These are phyloP conservation scores for Candida buenavistaensis DNA, from an alignment of 1,139 yeast species.

Conservation along the genomic window DNA sequence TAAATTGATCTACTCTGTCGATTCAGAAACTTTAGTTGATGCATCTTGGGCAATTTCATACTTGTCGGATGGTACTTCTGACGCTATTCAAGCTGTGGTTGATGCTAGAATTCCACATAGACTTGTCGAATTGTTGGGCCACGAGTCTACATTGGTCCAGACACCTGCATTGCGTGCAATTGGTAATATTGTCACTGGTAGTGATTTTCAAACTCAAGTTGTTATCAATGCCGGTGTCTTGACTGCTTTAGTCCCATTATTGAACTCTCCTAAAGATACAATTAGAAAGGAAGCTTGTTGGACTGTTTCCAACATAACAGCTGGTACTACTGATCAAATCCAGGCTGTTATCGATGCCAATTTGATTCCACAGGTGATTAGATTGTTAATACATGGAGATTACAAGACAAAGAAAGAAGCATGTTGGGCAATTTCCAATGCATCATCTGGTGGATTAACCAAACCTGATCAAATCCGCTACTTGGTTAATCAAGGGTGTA, in stretches of 20 bases:
- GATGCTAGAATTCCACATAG: constrained; percentile 96
- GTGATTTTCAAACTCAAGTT: constrained; percentile 91
- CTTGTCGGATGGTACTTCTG: constrained; percentile 87
- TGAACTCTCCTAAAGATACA: constrained; percentile 84
- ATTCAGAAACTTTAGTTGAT: constrained; percentile 90
- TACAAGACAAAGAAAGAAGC: constrained; percentile 98
- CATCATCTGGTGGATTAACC: constrained; percentile 90
- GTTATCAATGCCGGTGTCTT: constrained; percentile 93
- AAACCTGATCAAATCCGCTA: constrained; percentile 93
- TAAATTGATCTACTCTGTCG: constrained; percentile 84
- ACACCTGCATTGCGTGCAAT: constrained; percentile 97
- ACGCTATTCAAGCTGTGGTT: constrained; percentile 94
- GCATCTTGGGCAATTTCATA: constrained; percentile 99
- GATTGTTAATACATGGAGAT: constrained; percentile 79
- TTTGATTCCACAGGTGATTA: constrained; percentile 88
- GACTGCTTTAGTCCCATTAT: constrained; percentile 77
- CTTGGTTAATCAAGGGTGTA: constrained; percentile 92
- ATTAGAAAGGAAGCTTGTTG: constrained; percentile 98
- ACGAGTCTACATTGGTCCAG: constrained; percentile 83
- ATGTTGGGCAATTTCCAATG: constrained; percentile 98
- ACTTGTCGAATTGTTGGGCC: constrained; percentile 83
- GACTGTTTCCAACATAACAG: constrained; percentile 97
- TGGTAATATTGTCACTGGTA: constrained; percentile 97
- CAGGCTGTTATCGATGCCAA: constrained; percentile 96
- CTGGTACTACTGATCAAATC: constrained; percentile 93